Base-by-base conservation (phyloP, 2,329 filamentous ascomycete species). In the Sporothrix brasiliensis region DNA sequence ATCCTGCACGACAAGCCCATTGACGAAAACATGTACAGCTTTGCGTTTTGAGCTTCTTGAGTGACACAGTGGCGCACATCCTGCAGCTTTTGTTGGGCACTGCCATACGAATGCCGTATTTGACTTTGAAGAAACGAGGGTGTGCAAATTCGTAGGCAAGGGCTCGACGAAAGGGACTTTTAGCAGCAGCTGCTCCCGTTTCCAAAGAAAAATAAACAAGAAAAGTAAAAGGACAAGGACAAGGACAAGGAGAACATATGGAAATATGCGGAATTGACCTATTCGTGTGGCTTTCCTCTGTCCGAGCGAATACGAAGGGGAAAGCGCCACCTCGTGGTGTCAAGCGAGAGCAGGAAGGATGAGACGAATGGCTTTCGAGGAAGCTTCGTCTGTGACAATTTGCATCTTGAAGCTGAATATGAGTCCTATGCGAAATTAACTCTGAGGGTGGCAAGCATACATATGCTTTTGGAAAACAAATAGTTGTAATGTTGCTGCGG, bases 261-360 rank as follows among this genome's bases (percentile, higher is more conserved):
- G 34, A 34, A 9, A 34, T 5, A 34, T 9, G 41, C 10, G 2
- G 19, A 24, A 1, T 5, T 44, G n/a, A 61, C 19, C 19, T 27
- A 16, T 16, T 4, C 5, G 10, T 1, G 39, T 63, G 58, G 39
- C 21, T 47, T 63, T 24, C 1, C n/a, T 14, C 11, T 47, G 27
- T 21, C 27, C 39, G 58, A 63, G 58, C 19, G 30, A 27, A 47
- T 47, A 47, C 39, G n/a, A 63, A n/a, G 16, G n/a, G 13, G 39
- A 63, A 58, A 63, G 21, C 39, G 39, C 58, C 58, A 61, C 39
- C 19, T 63, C 58, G 58, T 47, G 39, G 58, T 27, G 21, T 44
- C 58, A 27, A 27, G 58, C n/a, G 58, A 63, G 58, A 1, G 58
- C 47, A 47, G 41, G 11, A 47, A 47, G n/a, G 39, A 24, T 39